phyloP scores from a whole-genome alignment of 768 basidiomycete genomes.

The Agrocybe pediades region DNA sequence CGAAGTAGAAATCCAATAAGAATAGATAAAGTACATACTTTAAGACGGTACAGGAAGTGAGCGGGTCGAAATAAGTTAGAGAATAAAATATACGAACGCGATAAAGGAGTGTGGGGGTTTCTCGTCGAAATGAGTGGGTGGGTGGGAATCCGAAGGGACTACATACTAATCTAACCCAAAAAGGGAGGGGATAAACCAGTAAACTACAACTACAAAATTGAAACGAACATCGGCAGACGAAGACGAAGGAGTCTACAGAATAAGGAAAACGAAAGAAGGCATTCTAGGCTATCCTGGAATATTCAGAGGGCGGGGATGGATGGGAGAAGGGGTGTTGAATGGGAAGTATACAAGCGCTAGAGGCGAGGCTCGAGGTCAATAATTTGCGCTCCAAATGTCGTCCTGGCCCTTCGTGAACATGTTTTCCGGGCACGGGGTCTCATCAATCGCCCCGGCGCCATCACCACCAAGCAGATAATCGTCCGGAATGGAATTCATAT shows the following conservation, averaged over 20 bases:
- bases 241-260: background rate
- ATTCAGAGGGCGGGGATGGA: too few species aligned
- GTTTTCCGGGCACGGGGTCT: conserved; percentile 20
- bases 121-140: too few species aligned
- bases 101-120: background rate
- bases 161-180: too few species aligned
- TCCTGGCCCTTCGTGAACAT: conserved; percentile 28
- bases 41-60: background rate
- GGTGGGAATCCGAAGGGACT: too few species aligned
- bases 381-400: conserved; percentile 23
- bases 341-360: background rate
- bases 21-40: background rate
- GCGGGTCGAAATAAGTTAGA: conserved; percentile 2
- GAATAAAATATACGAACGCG: conserved; percentile 9
- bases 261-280: background rate
- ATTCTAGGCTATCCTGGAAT: too few species aligned
- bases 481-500: conserved; percentile 1
- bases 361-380: conserved; percentile 2
- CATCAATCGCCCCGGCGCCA: background rate
- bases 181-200: too few species aligned
- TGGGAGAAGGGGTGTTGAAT: too few species aligned
- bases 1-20: background rate
- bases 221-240: too few species aligned
- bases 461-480: conserved; percentile 5
- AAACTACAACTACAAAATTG: too few species aligned